Base-by-base conservation (phyloP, 2,329 filamentous ascomycete species). In the Diaporthe destruens region DNA sequence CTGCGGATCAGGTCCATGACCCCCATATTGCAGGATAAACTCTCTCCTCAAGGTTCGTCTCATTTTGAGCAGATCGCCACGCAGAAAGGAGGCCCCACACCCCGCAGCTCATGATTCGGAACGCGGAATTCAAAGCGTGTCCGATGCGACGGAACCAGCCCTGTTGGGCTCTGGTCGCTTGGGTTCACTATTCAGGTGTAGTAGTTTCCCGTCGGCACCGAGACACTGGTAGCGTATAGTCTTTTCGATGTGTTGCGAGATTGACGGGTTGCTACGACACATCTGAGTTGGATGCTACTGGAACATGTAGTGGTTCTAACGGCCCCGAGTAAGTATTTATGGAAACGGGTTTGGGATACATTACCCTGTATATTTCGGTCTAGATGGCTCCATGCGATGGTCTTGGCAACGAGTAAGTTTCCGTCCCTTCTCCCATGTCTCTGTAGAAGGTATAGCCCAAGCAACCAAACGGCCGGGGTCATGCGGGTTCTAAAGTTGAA, bases 331-430 rank as follows among this genome's bases (percentile, higher is more conserved):
- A 4, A 6, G 29, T 25, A 65, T 11, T 29, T 36, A 9, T 36
- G 20, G 36, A 65, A 65, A 51, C 29, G 61, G n/a, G 61, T 65
- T 51, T 51, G 20, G 12, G 2, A 34, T 65, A 51, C 44, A 65
- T 25, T 3, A 44, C 6, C 36, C 25, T 6, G 23, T 2, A 8
- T 65, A 36, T 51, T 34, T 25, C 29, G 61, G 44, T 47, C 20
- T 25, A 20, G 29, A 5, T 36, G 42, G 12, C 29, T 51, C 61
- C 29, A 65, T 51, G 61, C 44, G 11, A 8, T 4, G 44, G 61
- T n/a, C 61, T 65, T 65, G 61, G 61, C 61, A 6, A 36, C 61
- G 61, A 65, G 61, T 65, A 51, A 51, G 61, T 51, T 51, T 25
- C 42, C 44, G 7, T 11, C 1, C 18, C 1, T 32, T 65, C 1